A percentile compares a stretch with the other conserved stretches of the same genome.
Conservation (phyloP, 768 basidiomycete species). For the Sistotremastrum niveocremeum region DNA sequence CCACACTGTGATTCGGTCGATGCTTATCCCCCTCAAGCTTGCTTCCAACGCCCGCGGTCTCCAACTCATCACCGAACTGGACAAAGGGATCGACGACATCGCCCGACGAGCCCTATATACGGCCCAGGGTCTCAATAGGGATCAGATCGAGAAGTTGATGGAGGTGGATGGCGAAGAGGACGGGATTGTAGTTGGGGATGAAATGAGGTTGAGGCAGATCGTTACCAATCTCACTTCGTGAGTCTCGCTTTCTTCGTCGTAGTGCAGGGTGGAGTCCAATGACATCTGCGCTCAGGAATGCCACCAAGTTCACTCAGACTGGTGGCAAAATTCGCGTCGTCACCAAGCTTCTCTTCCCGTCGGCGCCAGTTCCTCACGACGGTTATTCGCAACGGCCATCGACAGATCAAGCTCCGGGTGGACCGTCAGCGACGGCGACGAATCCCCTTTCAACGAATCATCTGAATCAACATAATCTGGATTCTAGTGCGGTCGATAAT, state of each 20-base stretch:
- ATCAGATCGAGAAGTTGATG: not conserved
- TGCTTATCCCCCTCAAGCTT: slow-evolving; percentile 15
- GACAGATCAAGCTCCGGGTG: too few species aligned
- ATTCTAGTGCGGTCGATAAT: slow-evolving; percentile 30
- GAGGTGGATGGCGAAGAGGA: slow-evolving; percentile 1
- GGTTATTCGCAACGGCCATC: too few species aligned
- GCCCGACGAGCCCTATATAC: slow-evolving; percentile 2
- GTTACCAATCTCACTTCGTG: slow-evolving; percentile 27
- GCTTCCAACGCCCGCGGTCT: slow-evolving; percentile 15
- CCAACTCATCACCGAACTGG: slow-evolving; percentile 19
- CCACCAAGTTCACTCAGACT: slow-evolving; percentile 64
- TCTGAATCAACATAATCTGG: slow-evolving; percentile 35
- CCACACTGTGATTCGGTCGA: slow-evolving; percentile 15
- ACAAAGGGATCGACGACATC: slow-evolving; percentile 24
- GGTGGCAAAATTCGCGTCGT: slow-evolving; percentile 56
- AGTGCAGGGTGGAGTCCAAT: too few species aligned
- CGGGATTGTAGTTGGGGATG: slow-evolving; percentile 26
- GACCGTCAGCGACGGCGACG: slow-evolving; percentile 17
- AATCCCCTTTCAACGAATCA: slow-evolving; percentile 16
- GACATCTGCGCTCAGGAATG: slow-evolving; percentile 43
- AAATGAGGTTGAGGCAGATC: slow-evolving; percentile 26
- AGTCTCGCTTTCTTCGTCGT: slow-evolving; percentile 6
- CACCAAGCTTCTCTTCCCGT: slow-evolving; percentile 41
- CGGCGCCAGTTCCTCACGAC: too few species aligned
- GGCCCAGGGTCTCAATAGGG: not conserved